phyloP scores from a whole-genome alignment of 805 yeast species.

The Monosporozyma aerobia region DNA sequence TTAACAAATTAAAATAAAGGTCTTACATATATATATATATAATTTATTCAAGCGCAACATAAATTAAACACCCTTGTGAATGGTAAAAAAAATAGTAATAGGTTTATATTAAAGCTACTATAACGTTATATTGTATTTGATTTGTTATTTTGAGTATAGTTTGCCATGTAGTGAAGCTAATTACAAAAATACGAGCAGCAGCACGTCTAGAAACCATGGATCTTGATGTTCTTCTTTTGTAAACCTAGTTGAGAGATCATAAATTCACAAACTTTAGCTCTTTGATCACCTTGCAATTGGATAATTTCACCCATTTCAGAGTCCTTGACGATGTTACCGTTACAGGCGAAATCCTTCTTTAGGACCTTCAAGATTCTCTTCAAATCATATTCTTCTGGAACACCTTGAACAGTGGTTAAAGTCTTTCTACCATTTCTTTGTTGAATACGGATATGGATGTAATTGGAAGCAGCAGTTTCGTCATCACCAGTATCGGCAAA shows the following conservation, averaged over 20 bases:
- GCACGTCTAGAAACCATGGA: slow-evolving; percentile 82
- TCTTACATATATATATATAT: not conserved
- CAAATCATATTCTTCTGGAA: slow-evolving; percentile 88
- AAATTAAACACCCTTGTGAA: not conserved
- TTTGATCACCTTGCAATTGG: slow-evolving; percentile 98
- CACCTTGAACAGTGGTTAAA: slow-evolving; percentile 95
- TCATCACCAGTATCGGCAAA: slow-evolving; percentile 99
- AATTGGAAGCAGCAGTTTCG: slow-evolving; percentile 90
- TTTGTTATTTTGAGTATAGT: no score
- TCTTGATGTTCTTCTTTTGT: slow-evolving; percentile 93
- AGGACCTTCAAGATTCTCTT: slow-evolving; percentile 88
- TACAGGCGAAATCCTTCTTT: slow-evolving; percentile 97
- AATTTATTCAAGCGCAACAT: not conserved
- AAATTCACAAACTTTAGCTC: slow-evolving; percentile 91
- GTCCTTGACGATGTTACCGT: slow-evolving; percentile 96
- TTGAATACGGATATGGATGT: slow-evolving; percentile 97
- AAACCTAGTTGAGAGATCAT: slow-evolving; percentile 77
- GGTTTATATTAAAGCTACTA: not conserved
- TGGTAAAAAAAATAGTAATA: not conserved
- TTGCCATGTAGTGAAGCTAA: not conserved
- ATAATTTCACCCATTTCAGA: slow-evolving; percentile 93
- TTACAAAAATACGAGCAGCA: not conserved
- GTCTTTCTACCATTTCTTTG: slow-evolving; percentile 99
- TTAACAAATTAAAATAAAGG: not conserved
- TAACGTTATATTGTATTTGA: not conserved